These are phyloP conservation scores for Botrytis pseudocinerea DNA, from an alignment of 2,329 filamentous ascomycete species.

Conservation along the genomic window DNA sequence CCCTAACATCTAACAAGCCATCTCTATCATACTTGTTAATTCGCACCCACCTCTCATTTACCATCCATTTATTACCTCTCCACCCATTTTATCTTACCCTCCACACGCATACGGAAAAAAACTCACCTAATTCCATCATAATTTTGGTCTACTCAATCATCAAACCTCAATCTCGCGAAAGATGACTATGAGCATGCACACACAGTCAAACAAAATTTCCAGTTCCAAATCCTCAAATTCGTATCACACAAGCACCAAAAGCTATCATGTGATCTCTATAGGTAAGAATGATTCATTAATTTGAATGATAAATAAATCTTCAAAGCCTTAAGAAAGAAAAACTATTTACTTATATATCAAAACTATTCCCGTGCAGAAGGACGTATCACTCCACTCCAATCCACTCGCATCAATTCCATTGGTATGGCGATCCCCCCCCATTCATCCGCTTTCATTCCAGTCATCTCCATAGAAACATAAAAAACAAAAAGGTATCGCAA, in stretches of 20 bases:
- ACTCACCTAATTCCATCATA: no score
- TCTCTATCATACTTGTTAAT: no score
- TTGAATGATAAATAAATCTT: neutral
- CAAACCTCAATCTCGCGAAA: rapidly evolving
- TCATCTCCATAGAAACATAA: neutral
- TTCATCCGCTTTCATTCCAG: neutral
- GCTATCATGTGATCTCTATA: neutral
- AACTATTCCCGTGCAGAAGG: neutral
- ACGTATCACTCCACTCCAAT: neutral
- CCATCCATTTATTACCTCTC: no score
- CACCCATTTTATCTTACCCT: no score
- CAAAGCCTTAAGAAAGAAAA: neutral
- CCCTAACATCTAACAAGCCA: no score
- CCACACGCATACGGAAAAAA: no score
- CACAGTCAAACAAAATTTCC: no score
- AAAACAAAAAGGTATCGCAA: slow-evolving; percentile 19
- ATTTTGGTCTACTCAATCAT: no score
- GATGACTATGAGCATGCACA: neutral
- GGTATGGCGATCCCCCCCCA: neutral
- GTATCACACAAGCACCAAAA: neutral
- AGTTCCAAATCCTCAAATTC: neutral
- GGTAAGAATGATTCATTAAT: neutral
- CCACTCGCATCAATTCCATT: neutral
- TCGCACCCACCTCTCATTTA: no score
- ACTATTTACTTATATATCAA: slow-evolving; percentile 1